Evolutionary conservation across 306 rosid genomes (phyloP), one percentile per base, ranked within the genome.

Genomic region (Cyclanthera cordifolia): DNA sequence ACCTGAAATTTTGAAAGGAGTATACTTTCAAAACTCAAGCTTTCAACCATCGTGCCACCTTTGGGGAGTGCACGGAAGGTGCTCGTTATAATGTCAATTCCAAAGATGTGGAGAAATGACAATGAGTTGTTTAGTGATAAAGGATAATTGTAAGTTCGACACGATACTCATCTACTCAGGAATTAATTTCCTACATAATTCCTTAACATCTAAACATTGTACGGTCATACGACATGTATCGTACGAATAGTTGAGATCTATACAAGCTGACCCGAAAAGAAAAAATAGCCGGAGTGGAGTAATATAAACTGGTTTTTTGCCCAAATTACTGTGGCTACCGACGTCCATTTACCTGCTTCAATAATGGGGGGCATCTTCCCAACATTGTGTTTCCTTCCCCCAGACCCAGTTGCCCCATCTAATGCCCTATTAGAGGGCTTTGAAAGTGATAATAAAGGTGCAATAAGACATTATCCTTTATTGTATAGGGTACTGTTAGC

Each of bases 51-150:
- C n/a, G n/a, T n/a, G n/a, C n/a, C n/a, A n/a, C n/a, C n/a, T n/a
- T n/a, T n/a, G n/a, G n/a, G n/a, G n/a, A n/a, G n/a, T 46, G 71
- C 54, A 66, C 32, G 41, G 54, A 66, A 66, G 71, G 71, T 66
- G 54, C 12, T 66, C 46, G 71, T 46, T 46, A 66, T 23, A 66
- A 66, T 46, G 41, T 25, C 71, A 46, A 13, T 15, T 24, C 55
- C 53, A 46, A 24, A 46, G 8, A 21, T 54, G 54, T 45, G 39
- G 41, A 46, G 34, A 5, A 61, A 43, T n/a, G n/a, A n/a, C n/a
- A n/a, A n/a, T n/a, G n/a, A n/a, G n/a, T n/a, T n/a, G n/a, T n/a
- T n/a, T n/a, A n/a, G n/a, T n/a, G n/a, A n/a, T n/a, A n/a, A n/a
- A n/a, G n/a, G n/a, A n/a, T n/a, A n/a, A n/a, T n/a, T n/a, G n/a